These are phyloP conservation scores for Cladophialophora bantiana DNA, from an alignment of 2,329 filamentous ascomycete species.

Conservation along the genomic window DNA sequence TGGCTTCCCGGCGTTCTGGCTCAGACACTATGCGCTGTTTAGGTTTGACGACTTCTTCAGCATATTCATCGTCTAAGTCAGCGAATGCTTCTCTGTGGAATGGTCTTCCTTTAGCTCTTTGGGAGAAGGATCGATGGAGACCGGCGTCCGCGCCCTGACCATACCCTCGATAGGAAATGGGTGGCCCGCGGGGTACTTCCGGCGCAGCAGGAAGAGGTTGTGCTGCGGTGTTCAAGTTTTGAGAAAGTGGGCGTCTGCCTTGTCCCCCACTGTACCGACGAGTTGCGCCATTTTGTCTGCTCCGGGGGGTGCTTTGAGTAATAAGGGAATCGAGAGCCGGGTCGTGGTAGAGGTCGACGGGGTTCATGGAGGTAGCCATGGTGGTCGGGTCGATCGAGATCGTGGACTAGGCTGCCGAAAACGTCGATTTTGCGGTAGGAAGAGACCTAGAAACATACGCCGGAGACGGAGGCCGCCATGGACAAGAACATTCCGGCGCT, in stretches of 20 bases:
- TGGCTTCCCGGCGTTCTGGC: constrained; percentile 9
- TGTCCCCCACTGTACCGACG: constrained; percentile 23
- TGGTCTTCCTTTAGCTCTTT: constrained; percentile 39
- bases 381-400: not conserved
- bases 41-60: constrained; percentile 13
- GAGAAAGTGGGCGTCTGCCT: constrained; percentile 22
- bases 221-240: constrained; percentile 15
- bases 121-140: constrained; percentile 40
- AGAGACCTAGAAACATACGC: not conserved
- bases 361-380: constrained; percentile 39
- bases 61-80: constrained; percentile 30
- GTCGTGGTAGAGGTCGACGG: constrained; percentile 39
- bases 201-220: constrained; percentile 54
- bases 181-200: constrained; percentile 67
- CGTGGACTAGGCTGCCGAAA: not conserved
- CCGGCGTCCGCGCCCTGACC: constrained; percentile 50
- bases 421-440: not conserved
- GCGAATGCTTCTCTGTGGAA: constrained; percentile 40
- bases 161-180: constrained; percentile 60
- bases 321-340: constrained; percentile 36
- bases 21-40: constrained; percentile 20
- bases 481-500: constrained; percentile 3
- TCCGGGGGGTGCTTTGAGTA: constrained; percentile 13
- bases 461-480: constrained; percentile 15
- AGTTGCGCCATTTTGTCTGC: constrained; percentile 23